phyloP scores from a whole-genome alignment of 2,329 filamentous ascomycete species.

The Neonectria coccinea region DNA sequence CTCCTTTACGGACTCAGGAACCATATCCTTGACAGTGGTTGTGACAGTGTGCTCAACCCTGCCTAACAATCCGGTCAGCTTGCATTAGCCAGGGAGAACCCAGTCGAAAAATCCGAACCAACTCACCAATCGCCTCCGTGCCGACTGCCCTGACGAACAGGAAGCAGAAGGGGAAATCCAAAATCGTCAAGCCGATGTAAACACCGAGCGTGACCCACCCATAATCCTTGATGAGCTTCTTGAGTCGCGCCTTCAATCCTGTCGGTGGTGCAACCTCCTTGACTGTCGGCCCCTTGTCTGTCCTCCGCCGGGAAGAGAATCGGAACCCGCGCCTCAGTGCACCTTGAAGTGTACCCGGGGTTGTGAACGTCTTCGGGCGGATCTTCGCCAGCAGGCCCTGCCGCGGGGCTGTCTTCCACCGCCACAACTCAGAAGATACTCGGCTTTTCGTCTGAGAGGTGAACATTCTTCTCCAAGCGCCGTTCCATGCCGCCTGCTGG shows the following conservation, averaged over 20 bases:
- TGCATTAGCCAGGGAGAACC: constrained; percentile 31
- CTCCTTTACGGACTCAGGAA: constrained; percentile 70
- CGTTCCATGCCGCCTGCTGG: constrained; percentile 43
- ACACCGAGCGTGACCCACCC: constrained; percentile 95
- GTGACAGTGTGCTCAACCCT: constrained; percentile 76
- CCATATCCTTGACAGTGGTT: constrained; percentile 66
- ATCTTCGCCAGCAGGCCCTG: constrained; percentile 37
- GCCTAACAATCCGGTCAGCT: constrained; percentile 52
- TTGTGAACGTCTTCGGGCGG: constrained; percentile 29
- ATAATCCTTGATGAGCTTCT: constrained; percentile 89
- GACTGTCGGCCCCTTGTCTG: constrained; percentile 40
- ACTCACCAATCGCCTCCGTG: constrained; percentile 83
- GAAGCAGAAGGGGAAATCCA: constrained; percentile 97
- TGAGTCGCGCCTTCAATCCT: constrained; percentile 77
- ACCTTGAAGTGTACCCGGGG: constrained; percentile 39
- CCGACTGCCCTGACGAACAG: constrained; percentile 85
- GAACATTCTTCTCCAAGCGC: constrained; percentile 45
- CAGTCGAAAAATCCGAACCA: constrained; percentile 1
- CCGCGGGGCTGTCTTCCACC: constrained; percentile 34
- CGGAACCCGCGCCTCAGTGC: constrained; percentile 49
- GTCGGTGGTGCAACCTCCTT: constrained; percentile 46
- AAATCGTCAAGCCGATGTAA: constrained; percentile 82
- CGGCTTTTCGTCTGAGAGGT: constrained; percentile 42
- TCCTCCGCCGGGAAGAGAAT: constrained; percentile 50
- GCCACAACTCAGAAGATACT: constrained; percentile 38